A percentile compares a stretch with the other conserved stretches of the same genome.
Conservation (phyloP, 2,329 filamentous ascomycete genomes). For the Neopestalotiopsis sp. region DNA sequence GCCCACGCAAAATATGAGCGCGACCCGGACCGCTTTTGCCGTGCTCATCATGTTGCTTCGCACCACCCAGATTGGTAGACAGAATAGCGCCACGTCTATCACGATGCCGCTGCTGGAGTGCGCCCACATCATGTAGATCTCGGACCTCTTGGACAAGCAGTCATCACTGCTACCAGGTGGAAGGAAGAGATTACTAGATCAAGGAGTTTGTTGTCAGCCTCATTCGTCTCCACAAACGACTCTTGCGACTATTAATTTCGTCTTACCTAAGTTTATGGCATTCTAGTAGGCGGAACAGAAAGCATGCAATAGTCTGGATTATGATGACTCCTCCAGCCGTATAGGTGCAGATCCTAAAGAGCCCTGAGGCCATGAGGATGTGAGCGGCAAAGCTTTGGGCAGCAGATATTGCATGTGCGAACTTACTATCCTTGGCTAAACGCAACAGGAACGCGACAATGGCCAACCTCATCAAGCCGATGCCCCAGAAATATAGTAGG, state of each 20-base stretch:
- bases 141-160: constrained; percentile 6
- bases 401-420: background rate
- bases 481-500: constrained; percentile 36
- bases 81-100: constrained; percentile 40
- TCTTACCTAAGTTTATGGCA: constrained; percentile 17
- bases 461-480: constrained; percentile 38
- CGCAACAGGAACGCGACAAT: constrained; percentile 41
- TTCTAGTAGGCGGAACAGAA: constrained; percentile 23
- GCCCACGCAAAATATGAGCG: constrained; percentile 43
- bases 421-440: constrained; percentile 39
- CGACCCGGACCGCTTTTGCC: constrained; percentile 37
- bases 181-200: background rate
- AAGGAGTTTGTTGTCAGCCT: constrained; percentile 15
- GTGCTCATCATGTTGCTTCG: constrained; percentile 41
- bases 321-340: constrained; percentile 19
- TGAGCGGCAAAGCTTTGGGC: background rate
- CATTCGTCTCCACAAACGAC: background rate
- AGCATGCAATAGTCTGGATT: constrained; percentile 22
- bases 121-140: constrained; percentile 11
- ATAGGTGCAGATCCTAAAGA: constrained; percentile 18
- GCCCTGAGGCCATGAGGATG: constrained; percentile 7
- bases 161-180: constrained; percentile 6
- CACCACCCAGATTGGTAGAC: constrained; percentile 43
- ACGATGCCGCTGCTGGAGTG: constrained; percentile 18
- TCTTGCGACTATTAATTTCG: background rate